Percentiles rank a stretch among this genome's conserved stretches.
Evolutionary conservation across 2,329 filamentous ascomycete genomes (phyloP).

Genomic region (Neonectria punicea): DNA sequence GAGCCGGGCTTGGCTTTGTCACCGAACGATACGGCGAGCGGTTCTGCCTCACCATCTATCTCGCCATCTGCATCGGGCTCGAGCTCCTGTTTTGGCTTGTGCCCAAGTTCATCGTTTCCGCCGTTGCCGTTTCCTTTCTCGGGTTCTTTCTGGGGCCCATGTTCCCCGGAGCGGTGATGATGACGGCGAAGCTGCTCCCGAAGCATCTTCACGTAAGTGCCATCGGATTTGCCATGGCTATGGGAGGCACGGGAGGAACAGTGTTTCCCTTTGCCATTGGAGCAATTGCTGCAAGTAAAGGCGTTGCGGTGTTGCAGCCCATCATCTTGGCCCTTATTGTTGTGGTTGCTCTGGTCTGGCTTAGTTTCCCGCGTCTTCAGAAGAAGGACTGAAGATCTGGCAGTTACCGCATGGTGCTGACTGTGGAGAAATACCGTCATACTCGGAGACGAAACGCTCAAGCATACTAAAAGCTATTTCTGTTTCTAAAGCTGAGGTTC

Average conservation of each 20-base stretch:
- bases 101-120: constrained; percentile 66
- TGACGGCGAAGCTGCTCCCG: constrained; percentile 76
- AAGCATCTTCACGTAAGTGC: constrained; percentile 75
- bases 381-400: constrained; percentile 41
- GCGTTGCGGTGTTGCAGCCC: constrained; percentile 62
- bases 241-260: constrained; percentile 76
- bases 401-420: too few relatives aligned
- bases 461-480: too few relatives aligned
- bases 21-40: constrained; percentile 76
- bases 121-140: constrained; percentile 73
- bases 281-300: constrained; percentile 64
- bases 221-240: constrained; percentile 78
- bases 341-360: constrained; percentile 48
- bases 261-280: constrained; percentile 70
- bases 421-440: too few relatives aligned
- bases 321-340: constrained; percentile 58
- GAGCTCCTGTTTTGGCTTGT: constrained; percentile 69
- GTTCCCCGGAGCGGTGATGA: constrained; percentile 77
- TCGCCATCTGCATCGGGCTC: constrained; percentile 67
- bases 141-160: constrained; percentile 81
- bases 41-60: constrained; percentile 67
- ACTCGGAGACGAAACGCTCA: too few relatives aligned
- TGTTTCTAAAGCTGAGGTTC: too few relatives aligned
- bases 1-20: constrained; percentile 74
- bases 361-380: constrained; percentile 49